Base-by-base conservation (phyloP, 2,329 filamentous ascomycete species). In the Neonectria ditissima region DNA sequence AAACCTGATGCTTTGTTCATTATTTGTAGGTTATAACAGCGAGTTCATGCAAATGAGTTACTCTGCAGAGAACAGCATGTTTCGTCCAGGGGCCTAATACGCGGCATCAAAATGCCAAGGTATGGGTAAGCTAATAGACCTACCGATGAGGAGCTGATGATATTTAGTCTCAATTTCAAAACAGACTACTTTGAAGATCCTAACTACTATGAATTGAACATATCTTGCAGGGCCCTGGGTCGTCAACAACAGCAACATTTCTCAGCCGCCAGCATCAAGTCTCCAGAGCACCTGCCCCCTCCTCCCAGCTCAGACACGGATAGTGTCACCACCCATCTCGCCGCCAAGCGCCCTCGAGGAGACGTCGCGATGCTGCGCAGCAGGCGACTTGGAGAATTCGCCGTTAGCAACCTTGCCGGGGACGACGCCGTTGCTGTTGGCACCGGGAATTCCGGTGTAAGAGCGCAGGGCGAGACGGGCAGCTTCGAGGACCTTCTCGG, bases 281-380 rank as follows among this genome's bases (percentile, higher is more conserved):
- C 32, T 39, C 47, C 50, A 48, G 43, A 51, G 39, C 53, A 48
- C 43, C 53, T 45, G 54, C 52, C 58, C 45, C 14, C 41, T 39
- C 52, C 20, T 53, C 60, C 47, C 45, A 39, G 44, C 55, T 67
- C 65, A 78, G 50, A 67, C 73, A 10, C 66, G 60, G 62, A 73
- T 60, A 45, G 87, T 89, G 82, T 89, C 87, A 18, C 87, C 86
- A 60, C 86, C 85, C 86, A 89, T 87, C 81, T 89, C 87, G 54
- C 86, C 87, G 70, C 83, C 82, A 76, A 89, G 70, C 69, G 87
- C 85, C 58, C 86, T 76, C 71, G 83, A 86, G 37, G 84, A 85
- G 51, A 82, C 78, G 2, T 84, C 84, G n/a, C 81, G 79, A 28
- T 82, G 74, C 63, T 65, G 70, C 50, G 72, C 65, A 20, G 66